These are phyloP conservation scores for Myxozyma neglecta DNA, from an alignment of 805 yeast species.

Conservation along the genomic window DNA sequence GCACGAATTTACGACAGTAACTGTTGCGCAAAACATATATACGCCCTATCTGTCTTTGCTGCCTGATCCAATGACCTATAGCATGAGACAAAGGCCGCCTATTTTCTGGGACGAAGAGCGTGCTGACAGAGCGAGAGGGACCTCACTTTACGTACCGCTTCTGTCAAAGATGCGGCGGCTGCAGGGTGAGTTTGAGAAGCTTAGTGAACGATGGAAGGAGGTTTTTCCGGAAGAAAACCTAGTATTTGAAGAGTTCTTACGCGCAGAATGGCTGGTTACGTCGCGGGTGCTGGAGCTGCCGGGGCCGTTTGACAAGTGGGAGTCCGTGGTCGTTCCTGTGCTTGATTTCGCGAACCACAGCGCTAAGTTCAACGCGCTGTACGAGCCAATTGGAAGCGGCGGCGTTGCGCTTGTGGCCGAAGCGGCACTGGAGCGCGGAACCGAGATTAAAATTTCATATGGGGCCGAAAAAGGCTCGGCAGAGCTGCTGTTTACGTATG, in stretches of 20 bases:
- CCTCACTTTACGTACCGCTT: slow-evolving; percentile 21
- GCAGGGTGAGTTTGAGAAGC: background rate
- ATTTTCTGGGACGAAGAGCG: slow-evolving; percentile 16
- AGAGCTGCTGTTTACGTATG: slow-evolving; percentile 45
- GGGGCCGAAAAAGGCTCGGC: slow-evolving; percentile 41
- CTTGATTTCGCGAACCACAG: slow-evolving; percentile 56
- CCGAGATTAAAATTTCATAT: slow-evolving; percentile 42
- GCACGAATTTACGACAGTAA: slow-evolving; percentile 2
- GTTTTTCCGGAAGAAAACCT: slow-evolving; percentile 18
- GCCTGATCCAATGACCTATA: slow-evolving; percentile 7
- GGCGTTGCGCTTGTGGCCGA: slow-evolving; percentile 25
- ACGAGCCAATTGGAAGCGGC: slow-evolving; percentile 45
- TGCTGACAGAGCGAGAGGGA: slow-evolving; percentile 4
- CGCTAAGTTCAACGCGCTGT: slow-evolving; percentile 37
- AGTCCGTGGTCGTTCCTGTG: slow-evolving; percentile 54
- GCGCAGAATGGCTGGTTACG: slow-evolving; percentile 42
- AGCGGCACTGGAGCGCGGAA: slow-evolving; percentile 29
- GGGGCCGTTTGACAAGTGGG: slow-evolving; percentile 18
- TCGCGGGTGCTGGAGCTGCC: slow-evolving; percentile 41
- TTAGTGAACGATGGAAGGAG: background rate
- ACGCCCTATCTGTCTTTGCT: slow-evolving; percentile 13
- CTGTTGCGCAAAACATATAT: background rate
- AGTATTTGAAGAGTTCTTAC: slow-evolving; percentile 35
- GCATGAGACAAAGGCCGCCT: slow-evolving; percentile 5
- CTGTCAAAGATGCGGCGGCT: slow-evolving; percentile 11